A percentile compares a stretch with the other conserved stretches of the same genome.
Conservation (phyloP, 2,329 filamentous ascomycete genomes). For the Sporothrix humicola region DNA sequence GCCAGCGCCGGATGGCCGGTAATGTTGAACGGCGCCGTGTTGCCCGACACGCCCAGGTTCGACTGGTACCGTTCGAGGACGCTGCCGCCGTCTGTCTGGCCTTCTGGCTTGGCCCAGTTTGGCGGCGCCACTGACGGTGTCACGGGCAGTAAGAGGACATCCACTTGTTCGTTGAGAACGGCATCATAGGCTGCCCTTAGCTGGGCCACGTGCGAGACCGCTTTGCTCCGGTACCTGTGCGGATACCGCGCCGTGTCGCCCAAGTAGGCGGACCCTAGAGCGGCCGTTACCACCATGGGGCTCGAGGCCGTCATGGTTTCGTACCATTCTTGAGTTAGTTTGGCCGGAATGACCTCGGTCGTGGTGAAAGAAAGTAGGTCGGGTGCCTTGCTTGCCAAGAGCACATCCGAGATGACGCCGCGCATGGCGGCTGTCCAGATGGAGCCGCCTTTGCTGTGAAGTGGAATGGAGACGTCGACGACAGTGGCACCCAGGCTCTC, state of each 20-base stretch:
- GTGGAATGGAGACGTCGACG: slow-evolving; percentile 52
- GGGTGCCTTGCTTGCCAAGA: slow-evolving; percentile 43
- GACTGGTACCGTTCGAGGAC: slow-evolving; percentile 51
- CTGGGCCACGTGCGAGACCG: slow-evolving; percentile 53
- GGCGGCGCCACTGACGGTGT: slow-evolving; percentile 53
- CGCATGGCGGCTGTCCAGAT: slow-evolving; percentile 55
- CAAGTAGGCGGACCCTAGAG: slow-evolving; percentile 48
- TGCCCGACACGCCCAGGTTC: slow-evolving; percentile 53
- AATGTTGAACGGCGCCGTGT: slow-evolving; percentile 56
- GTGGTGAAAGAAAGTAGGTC: slow-evolving; percentile 44
- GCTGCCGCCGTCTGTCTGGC: slow-evolving; percentile 39
- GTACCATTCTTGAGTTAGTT: slow-evolving; percentile 49
- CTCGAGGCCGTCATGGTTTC: slow-evolving; percentile 52
- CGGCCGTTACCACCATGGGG: slow-evolving; percentile 52
- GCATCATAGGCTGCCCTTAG: slow-evolving; percentile 56
- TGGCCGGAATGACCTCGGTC: slow-evolving; percentile 43
- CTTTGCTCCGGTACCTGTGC: slow-evolving; percentile 50
- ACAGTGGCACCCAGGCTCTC: slow-evolving; percentile 51
- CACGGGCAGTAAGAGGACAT: slow-evolving; percentile 56
- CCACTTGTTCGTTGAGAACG: slow-evolving; percentile 47
- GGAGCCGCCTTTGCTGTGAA: slow-evolving; percentile 52
- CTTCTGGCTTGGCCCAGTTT: slow-evolving; percentile 43
- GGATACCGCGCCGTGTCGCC: slow-evolving; percentile 41
- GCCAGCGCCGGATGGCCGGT: slow-evolving; percentile 57
- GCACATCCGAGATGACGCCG: slow-evolving; percentile 44